Evolutionary conservation across 768 basidiomycete genomes (phyloP), one percentile per base, ranked within the genome.

Genomic region (Leccinum boreale): DNA sequence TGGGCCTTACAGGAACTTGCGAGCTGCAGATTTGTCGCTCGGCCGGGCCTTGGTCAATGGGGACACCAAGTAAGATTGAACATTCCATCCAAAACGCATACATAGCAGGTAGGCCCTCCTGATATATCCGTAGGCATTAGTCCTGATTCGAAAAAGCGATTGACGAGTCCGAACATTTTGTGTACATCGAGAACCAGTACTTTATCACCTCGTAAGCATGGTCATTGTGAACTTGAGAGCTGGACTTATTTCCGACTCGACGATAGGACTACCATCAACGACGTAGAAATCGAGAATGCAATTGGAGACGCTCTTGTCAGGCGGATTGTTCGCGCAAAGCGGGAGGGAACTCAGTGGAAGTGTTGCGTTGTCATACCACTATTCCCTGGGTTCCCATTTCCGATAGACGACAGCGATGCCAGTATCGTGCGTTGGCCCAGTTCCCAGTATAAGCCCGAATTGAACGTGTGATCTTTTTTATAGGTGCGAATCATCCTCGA

Each of bases 11-110:
- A 1, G 97, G 97, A 8, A 98, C 96, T 0, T 98, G 95, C 72
- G 97, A 99, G 70, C 79, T 97, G 68, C 97, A 99, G 68, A 93
- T 99, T 60, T 96, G 94, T 71, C 86, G 97, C 24, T 96, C 93
- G 15, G 89, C 91, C 12, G 94, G 94, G 2, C 92, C 93, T 2
- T 99, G 97, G 97, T 98, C 95, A 3, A 79, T 98, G 73, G 97
- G 95, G 3, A 98, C 94, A 3, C 80, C 85, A 19, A 86, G 85
- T 54, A 85, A 81, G 65, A 83, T 88, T 49, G 97, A 99, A 73
- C 85, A 87, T 65, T 98, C 96, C 12, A 94, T 98, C 45, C 94
- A 95, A 74, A 93, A 92, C 65, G 94, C 95, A 12, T 97, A 98
- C 68, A 75, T 93, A 57, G 88, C 94, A 80, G 92, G 92, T 90